Conservation (phyloP, 192 early-diverging fungal genomes). For the Cetraspora pellucida region DNA sequence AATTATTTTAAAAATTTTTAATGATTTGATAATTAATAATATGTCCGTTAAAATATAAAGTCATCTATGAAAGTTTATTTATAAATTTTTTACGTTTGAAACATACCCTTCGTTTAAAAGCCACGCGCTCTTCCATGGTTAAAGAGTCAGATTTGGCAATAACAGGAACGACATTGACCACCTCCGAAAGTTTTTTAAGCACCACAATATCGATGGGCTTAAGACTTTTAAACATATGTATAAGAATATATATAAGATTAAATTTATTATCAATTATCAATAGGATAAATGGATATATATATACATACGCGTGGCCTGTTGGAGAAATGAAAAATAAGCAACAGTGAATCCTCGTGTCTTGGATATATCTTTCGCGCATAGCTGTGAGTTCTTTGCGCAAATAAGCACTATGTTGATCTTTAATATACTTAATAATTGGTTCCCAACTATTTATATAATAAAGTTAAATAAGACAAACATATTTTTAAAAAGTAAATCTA, state of each 20-base stretch:
- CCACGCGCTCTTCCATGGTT: conserved; percentile 79
- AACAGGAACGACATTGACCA: conserved; percentile 86
- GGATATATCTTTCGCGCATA: conserved; percentile 84
- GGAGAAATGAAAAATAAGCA: conserved; percentile 97
- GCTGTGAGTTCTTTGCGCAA: conserved; percentile 91
- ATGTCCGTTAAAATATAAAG: too few species aligned
- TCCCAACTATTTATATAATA: conserved; percentile 75
- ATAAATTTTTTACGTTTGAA: too few species aligned
- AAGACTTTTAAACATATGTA: conserved; percentile 53
- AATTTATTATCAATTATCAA: neutral
- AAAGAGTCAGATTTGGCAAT: conserved; percentile 91
- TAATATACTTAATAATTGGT: conserved; percentile 98
- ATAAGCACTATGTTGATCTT: conserved; percentile 96
- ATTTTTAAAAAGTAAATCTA: neutral
- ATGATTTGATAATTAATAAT: too few species aligned
- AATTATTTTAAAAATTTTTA: too few species aligned
- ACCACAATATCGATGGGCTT: conserved; percentile 87
- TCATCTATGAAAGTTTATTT: too few species aligned
- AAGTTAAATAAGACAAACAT: neutral
- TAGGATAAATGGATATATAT: conserved; percentile 19
- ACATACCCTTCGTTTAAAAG: conserved; percentile 76
- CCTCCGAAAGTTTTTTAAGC: conserved; percentile 79
- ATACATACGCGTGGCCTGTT: conserved; percentile 85
- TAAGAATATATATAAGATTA: neutral
- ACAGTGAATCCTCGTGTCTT: conserved; percentile 94